phyloP scores from a whole-genome alignment of 306 rosid genomes.

The Mucuna pruriens region DNA sequence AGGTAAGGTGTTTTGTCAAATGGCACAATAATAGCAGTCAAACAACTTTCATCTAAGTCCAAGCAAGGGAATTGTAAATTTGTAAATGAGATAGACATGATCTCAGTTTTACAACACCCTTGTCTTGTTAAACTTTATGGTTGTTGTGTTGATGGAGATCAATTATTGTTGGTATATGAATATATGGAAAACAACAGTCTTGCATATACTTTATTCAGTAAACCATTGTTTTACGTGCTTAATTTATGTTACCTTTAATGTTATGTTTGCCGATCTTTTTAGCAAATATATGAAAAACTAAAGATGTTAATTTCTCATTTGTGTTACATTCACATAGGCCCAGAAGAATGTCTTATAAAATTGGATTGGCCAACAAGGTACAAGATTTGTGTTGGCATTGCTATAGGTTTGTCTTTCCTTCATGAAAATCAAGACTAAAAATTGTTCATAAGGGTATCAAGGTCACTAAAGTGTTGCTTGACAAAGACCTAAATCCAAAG shows the following conservation, averaged over 20 bases:
- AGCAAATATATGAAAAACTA: neutral
- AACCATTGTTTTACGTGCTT: neutral
- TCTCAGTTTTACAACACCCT: too few species aligned
- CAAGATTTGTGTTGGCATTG: slow-evolving; percentile 57
- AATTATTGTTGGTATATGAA: too few species aligned
- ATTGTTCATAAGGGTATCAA: slow-evolving; percentile 64
- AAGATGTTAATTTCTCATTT: neutral
- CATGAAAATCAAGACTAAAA: too few species aligned
- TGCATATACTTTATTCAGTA: slow-evolving; percentile 52
- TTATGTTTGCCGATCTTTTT: neutral
- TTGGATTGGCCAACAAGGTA: slow-evolving; percentile 63
- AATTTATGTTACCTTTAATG: too few species aligned
- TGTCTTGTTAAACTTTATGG: too few species aligned
- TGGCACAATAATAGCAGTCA: slow-evolving; percentile 50
- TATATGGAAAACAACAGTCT: slow-evolving; percentile 55
- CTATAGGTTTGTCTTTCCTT: too few species aligned
- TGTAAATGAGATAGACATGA: too few species aligned
- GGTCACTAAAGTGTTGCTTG: too few species aligned
- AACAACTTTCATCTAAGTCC: slow-evolving; percentile 54
- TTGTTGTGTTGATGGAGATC: too few species aligned
- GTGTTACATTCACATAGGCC: slow-evolving; percentile 26
- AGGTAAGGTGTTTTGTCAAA: slow-evolving; percentile 49
- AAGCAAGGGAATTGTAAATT: too few species aligned
- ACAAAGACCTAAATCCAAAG: slow-evolving; percentile 51
- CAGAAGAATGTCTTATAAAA: neutral